phyloP scores from a whole-genome alignment of 352 stramenopile species.

The Globisporangium cystogenes region DNA sequence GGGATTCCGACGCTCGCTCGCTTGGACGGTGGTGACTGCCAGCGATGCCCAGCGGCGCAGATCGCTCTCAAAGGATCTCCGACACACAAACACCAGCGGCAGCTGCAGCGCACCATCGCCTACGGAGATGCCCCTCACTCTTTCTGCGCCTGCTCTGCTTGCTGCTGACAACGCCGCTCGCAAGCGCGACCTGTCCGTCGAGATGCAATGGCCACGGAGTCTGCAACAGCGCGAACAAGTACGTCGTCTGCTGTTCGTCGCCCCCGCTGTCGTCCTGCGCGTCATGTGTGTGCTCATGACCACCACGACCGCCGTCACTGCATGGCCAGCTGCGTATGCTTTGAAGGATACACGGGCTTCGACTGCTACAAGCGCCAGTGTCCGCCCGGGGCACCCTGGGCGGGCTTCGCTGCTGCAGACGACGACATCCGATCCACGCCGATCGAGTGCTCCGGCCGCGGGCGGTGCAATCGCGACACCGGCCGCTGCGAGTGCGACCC shows the following conservation, averaged over 20 bases:
- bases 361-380: slow-evolving; percentile 84
- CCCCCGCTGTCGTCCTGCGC: neutral
- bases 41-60: neutral
- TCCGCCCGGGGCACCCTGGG: slow-evolving; percentile 57
- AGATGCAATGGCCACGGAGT: slow-evolving; percentile 62
- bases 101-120: neutral
- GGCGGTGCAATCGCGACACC: slow-evolving; percentile 64
- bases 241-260: neutral
- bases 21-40: too few species aligned
- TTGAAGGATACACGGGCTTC: slow-evolving; percentile 78
- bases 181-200: slow-evolving; percentile 36
- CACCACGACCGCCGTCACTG: too few species aligned
- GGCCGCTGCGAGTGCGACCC: slow-evolving; percentile 79
- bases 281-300: neutral
- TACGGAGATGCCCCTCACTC: too few species aligned
- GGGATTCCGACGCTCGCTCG: neutral
- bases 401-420: slow-evolving; percentile 35
- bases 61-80: neutral
- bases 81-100: neutral
- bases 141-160: neutral
- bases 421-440: slow-evolving; percentile 36
- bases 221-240: slow-evolving; percentile 57
- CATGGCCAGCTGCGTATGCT: slow-evolving; percentile 73
- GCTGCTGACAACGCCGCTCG: slow-evolving; percentile 3
- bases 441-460: slow-evolving; percentile 67